Evolutionary conservation across 768 basidiomycete species (phyloP).

Genomic region (Macrolepiota albuminosa): DNA sequence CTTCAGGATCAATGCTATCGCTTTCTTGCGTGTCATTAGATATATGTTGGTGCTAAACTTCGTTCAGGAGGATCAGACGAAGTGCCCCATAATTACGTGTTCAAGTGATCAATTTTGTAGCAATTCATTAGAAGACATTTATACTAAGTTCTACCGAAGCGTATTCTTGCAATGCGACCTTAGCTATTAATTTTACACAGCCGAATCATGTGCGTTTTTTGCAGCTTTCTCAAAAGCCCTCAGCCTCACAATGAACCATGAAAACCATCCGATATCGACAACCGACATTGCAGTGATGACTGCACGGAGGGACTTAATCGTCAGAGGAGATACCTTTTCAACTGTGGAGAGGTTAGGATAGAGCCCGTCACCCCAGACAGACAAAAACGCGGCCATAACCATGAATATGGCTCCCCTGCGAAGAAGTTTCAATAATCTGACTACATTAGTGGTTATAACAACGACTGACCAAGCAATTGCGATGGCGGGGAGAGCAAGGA

Average conservation of each 20-base stretch:
- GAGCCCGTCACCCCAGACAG: background rate
- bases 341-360: background rate
- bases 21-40: too few species aligned
- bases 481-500: background rate
- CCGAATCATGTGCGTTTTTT: background rate
- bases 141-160: too few species aligned
- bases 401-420: background rate
- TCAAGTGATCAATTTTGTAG: too few species aligned
- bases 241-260: background rate
- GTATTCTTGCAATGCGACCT: too few species aligned
- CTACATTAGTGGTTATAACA: background rate
- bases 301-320: background rate
- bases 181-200: too few species aligned
- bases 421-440: background rate
- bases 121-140: too few species aligned
- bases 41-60: too few species aligned
- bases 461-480: background rate
- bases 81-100: too few species aligned
- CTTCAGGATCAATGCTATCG: too few species aligned
- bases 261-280: background rate
- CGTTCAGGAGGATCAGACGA: too few species aligned
- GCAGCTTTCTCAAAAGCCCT: background rate
- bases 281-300: background rate
- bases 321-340: background rate
- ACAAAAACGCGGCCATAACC: background rate